These are phyloP conservation scores for Leucoagaricus sp. DNA, from an alignment of 1,284 basidiomycete species.

Conservation along the genomic window DNA sequence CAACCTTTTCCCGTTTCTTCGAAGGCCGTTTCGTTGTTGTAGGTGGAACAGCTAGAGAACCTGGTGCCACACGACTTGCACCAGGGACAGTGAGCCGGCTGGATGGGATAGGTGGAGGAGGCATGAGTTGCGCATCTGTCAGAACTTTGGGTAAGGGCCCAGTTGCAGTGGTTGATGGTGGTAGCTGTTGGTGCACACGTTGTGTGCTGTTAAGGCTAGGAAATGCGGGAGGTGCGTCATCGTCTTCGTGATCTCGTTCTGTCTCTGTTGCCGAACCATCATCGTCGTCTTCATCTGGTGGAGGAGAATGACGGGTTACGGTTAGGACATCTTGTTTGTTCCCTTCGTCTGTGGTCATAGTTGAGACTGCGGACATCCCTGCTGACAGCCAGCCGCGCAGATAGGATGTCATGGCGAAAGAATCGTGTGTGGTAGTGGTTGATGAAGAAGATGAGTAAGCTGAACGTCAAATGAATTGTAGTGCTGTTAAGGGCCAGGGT, in stretches of 20 bases:
- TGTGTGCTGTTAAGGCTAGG: slow-evolving; percentile 83
- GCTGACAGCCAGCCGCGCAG: slow-evolving; percentile 49
- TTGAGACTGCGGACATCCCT: slow-evolving; percentile 22
- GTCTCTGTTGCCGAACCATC: slow-evolving; percentile 55
- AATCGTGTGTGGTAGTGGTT: not conserved
- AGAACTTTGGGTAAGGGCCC: slow-evolving; percentile 42
- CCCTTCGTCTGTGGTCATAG: slow-evolving; percentile 22
- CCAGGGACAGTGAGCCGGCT: slow-evolving; percentile 46
- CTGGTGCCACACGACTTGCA: slow-evolving; percentile 19
- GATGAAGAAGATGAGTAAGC: slow-evolving; percentile 12
- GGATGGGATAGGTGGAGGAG: slow-evolving; percentile 65
- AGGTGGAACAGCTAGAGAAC: slow-evolving; percentile 57
- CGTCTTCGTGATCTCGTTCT: slow-evolving; percentile 47
- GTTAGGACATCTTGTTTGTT: slow-evolving; percentile 27
- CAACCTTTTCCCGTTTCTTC: slow-evolving; percentile 79
- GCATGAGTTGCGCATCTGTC: slow-evolving; percentile 64
- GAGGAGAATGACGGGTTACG: slow-evolving; percentile 39
- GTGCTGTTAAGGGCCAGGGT: not conserved
- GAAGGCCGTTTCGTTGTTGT: slow-evolving; percentile 59
- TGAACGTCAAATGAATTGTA: not conserved
- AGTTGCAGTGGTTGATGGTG: not conserved
- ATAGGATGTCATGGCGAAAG: slow-evolving; percentile 47
- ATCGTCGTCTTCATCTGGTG: slow-evolving; percentile 43
- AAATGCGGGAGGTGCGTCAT: slow-evolving; percentile 81
- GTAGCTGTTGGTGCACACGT: slow-evolving; percentile 48